Evolutionary conservation across 2,329 filamentous ascomycete genomes (phyloP), one percentile per base, ranked within the genome.

Genomic region (Xylaria polymorpha): DNA sequence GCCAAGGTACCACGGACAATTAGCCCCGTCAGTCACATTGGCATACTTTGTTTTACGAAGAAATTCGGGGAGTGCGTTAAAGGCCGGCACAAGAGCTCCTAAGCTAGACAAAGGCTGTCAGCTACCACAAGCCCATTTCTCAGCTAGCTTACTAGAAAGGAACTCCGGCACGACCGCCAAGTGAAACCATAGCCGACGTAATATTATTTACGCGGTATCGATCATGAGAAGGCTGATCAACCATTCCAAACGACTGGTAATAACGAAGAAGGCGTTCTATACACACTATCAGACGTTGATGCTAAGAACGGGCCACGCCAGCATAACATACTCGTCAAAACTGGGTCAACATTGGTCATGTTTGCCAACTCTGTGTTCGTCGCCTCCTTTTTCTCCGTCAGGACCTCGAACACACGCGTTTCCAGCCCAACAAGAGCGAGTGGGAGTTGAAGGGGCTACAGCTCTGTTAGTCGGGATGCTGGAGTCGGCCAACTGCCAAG

Each of bases 241-340:
- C 32, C 64, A 74, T 72, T 1, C 69, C 71, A 32, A 67, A 63
- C 0, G 72, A 67, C 15, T 75, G 72, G 50, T 74, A 74, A 37
- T 73, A 74, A 10, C 74, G 68, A 8, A 74, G 51, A 14, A 74
- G 63, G 7, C 71, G 55, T 22, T 70, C 72, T 74, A 46, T 37
- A 8, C 48, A 55, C 5, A 46, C 3, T 2, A 55, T 44, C 53
- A 60, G 29, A 20, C 8, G 1, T n/a, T 14, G 9, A 46, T 61
- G 5, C 39, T 37, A 7, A 55, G 15, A n/a, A 15, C 9, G 7
- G 4, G n/a, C n/a, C n/a, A n/a, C n/a, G n/a, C 29, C 14, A 15
- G 29, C 20, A 58, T 14, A 51, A 9, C 65, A 2, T 60, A 74
- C 72, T 73, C 65, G 70, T 66, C 18, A 72, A 37, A 50, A 43